Conservation (phyloP, 441 rosid genomes). For the Breynia disticha region DNA sequence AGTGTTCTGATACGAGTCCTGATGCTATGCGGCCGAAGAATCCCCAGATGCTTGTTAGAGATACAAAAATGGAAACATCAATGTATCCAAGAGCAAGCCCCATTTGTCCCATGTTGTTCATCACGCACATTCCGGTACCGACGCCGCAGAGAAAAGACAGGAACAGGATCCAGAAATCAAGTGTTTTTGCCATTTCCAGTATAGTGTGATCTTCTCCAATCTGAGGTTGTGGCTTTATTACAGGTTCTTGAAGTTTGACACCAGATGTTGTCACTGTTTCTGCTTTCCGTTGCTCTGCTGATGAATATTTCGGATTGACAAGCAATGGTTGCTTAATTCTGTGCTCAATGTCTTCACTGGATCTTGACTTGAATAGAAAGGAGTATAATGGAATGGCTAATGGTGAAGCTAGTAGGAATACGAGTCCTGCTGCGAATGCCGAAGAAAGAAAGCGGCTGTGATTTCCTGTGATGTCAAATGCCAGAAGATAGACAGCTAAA, state of each 20-base stretch:
- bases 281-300: neutral
- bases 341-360: too few species aligned
- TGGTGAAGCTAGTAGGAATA: too few species aligned
- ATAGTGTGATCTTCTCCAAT: slow-evolving; percentile 92
- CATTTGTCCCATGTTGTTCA: slow-evolving; percentile 90
- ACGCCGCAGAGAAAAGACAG: slow-evolving; percentile 67
- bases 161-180: slow-evolving; percentile 96
- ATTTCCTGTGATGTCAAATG: too few species aligned
- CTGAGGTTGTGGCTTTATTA: slow-evolving; percentile 67
- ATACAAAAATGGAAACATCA: slow-evolving; percentile 53
- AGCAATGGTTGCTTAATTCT: too few species aligned
- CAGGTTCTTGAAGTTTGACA: slow-evolving; percentile 70
- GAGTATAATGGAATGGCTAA: too few species aligned
- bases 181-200: slow-evolving; percentile 62
- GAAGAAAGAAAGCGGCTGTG: too few species aligned
- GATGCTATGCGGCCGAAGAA: slow-evolving; percentile 81
- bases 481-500: too few species aligned
- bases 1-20: slow-evolving; percentile 81
- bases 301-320: too few species aligned
- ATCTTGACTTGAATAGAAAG: too few species aligned
- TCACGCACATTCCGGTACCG: slow-evolving; percentile 79
- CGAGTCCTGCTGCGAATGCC: too few species aligned
- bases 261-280: slow-evolving; percentile 74
- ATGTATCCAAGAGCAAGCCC: slow-evolving; percentile 57
- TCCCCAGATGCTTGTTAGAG: slow-evolving; percentile 75